Percentiles rank a stretch among this genome's conserved stretches.
Conservation (phyloP, 1,284 basidiomycete genomes). For the Trametes hirsuta region DNA sequence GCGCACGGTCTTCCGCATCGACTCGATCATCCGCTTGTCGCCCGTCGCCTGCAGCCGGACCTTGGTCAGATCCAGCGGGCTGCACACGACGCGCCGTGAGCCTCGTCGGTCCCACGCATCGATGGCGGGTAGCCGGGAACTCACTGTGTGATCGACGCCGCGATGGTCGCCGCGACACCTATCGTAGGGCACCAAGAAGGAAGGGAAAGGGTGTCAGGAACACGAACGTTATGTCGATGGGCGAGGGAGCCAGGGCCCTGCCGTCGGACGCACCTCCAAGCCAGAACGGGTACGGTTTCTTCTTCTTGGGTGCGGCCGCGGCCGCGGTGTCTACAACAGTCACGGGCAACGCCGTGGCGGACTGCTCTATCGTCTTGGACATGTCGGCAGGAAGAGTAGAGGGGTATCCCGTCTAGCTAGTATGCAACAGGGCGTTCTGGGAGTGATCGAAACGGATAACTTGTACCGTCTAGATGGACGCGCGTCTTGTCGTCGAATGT, state of each 20-base stretch:
- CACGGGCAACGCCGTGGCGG: conserved; percentile 14
- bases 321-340: conserved; percentile 10
- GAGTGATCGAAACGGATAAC: background rate
- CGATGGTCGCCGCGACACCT: conserved; percentile 81
- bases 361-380: conserved; percentile 21
- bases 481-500: background rate
- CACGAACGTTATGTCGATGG: background rate
- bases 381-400: conserved; percentile 4
- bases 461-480: conserved; percentile 12
- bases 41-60: conserved; percentile 86
- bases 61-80: conserved; percentile 87
- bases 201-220: conserved; percentile 11
- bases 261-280: conserved; percentile 61
- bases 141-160: conserved; percentile 81
- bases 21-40: conserved; percentile 85
- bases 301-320: conserved; percentile 25
- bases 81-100: conserved; percentile 20
- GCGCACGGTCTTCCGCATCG: conserved; percentile 75
- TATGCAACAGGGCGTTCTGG: too few relatives aligned
- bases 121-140: background rate
- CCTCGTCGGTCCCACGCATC: background rate
- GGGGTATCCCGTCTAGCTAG: conserved; percentile 13
- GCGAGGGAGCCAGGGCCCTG: too few relatives aligned
- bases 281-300: conserved; percentile 83
- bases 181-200: background rate